Conservation (phyloP, 2,329 filamentous ascomycete species). For the Scedosporium boydii region DNA sequence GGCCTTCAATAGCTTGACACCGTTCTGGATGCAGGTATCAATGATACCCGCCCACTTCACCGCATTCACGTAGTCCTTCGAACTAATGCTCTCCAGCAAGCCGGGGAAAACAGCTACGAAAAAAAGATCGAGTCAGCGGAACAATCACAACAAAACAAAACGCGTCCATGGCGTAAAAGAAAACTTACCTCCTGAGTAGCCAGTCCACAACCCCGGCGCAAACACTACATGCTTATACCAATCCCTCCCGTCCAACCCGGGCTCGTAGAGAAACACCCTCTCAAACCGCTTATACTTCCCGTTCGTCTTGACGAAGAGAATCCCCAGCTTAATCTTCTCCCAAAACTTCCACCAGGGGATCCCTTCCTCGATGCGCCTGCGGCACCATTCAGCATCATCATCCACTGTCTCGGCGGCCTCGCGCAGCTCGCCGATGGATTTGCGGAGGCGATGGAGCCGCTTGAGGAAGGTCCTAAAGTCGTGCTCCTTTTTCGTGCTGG, state of each 20-base stretch:
- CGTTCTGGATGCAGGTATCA: conserved; percentile 36
- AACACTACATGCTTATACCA: conserved; percentile 98
- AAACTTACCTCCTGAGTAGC: conserved; percentile 65
- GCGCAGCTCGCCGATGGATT: conserved; percentile 26
- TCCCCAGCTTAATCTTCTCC: conserved; percentile 54
- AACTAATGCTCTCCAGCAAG: conserved; percentile 52
- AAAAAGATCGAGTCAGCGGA: conserved; percentile 10
- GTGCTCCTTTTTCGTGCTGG: conserved; percentile 17
- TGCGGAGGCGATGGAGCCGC: conserved; percentile 28
- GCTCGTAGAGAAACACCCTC: conserved; percentile 64
- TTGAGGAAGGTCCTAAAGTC: conserved; percentile 28
- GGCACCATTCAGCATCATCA: conserved; percentile 29
- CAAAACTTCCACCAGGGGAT: conserved; percentile 75
- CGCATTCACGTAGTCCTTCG: conserved; percentile 47
- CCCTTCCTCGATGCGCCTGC: conserved; percentile 34
- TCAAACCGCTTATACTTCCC: conserved; percentile 77
- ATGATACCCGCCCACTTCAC: conserved; percentile 52
- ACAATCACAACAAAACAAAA: conserved; percentile 8
- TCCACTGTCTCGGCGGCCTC: conserved; percentile 35
- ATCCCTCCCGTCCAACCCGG: conserved; percentile 65
- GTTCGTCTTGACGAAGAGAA: conserved; percentile 60
- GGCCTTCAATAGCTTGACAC: conserved; percentile 26
- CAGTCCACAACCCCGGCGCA: conserved; percentile 84
- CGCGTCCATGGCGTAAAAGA: not conserved
- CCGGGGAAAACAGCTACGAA: conserved; percentile 50